A percentile compares a stretch with the other conserved stretches of the same genome.
phyloP scores from a whole-genome alignment of 2,329 filamentous ascomycete genomes.

The Xylariaceae sp. region DNA sequence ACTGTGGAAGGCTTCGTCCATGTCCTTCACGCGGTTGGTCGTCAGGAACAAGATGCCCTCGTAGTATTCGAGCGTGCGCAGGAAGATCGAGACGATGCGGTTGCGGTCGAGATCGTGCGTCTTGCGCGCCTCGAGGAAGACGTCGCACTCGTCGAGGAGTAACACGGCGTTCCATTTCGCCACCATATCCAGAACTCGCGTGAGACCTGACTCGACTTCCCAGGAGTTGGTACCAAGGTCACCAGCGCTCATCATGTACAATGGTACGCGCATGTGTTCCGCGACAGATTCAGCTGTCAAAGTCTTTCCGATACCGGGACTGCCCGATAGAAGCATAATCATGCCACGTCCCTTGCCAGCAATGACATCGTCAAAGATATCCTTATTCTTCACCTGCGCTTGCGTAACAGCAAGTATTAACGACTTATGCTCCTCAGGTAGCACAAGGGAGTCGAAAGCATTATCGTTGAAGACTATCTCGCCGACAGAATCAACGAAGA shows the following conservation, averaged over 20 bases:
- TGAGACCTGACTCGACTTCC: slow-evolving; percentile 44
- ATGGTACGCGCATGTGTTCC: slow-evolving; percentile 46
- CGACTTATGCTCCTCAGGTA: slow-evolving; percentile 26
- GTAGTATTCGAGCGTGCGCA: slow-evolving; percentile 42
- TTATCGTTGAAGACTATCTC: slow-evolving; percentile 45
- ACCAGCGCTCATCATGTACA: slow-evolving; percentile 49
- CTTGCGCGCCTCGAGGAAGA: slow-evolving; percentile 49
- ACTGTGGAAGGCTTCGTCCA: slow-evolving; percentile 48
- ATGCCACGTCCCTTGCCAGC: slow-evolving; percentile 45
- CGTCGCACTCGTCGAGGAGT: slow-evolving; percentile 52
- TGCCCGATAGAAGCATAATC: slow-evolving; percentile 47
- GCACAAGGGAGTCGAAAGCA: slow-evolving; percentile 41
- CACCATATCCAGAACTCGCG: slow-evolving; percentile 46
- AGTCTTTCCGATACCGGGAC: slow-evolving; percentile 49
- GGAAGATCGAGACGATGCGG: slow-evolving; percentile 44
- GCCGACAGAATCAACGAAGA: slow-evolving; percentile 38
- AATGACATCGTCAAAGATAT: slow-evolving; percentile 45
- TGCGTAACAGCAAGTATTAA: slow-evolving; percentile 46
- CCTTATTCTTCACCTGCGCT: slow-evolving; percentile 42
- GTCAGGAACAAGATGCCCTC: slow-evolving; percentile 49
- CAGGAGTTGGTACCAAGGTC: slow-evolving; percentile 46
- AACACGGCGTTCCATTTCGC: slow-evolving; percentile 52
- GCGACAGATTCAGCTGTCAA: slow-evolving; percentile 49
- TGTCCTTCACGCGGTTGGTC: slow-evolving; percentile 45
- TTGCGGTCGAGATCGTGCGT: slow-evolving; percentile 47